These are phyloP conservation scores for Spiraea crenata DNA, from an alignment of 331 rosid genomes.

Conservation along the genomic window DNA sequence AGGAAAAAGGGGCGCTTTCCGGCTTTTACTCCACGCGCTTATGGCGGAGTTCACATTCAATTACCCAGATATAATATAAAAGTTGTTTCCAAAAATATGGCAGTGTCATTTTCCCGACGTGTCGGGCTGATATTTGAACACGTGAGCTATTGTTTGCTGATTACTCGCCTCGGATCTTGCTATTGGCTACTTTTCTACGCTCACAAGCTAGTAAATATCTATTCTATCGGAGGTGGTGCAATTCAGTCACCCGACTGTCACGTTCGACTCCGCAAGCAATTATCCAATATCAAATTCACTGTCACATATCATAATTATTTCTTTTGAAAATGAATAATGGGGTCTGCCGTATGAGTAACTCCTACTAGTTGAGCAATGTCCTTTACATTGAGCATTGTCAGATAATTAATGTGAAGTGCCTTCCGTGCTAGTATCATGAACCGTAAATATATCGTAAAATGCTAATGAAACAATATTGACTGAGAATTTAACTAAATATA, in stretches of 20 bases:
- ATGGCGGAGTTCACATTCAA: constrained; percentile 22
- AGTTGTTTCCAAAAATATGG: constrained; percentile 38
- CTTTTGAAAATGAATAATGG: no score
- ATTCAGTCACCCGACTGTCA: constrained; percentile 26
- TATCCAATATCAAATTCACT: no score
- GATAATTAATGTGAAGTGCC: no score
- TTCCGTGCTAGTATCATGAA: no score
- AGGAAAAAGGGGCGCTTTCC: constrained; percentile 16
- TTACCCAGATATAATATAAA: constrained; percentile 3
- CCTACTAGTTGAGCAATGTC: no score
- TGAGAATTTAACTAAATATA: no score
- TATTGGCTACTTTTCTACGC: constrained; percentile 43
- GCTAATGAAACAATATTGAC: no score
- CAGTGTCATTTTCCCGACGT: constrained; percentile 38
- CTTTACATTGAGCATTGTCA: no score
- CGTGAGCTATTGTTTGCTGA: constrained; percentile 27
- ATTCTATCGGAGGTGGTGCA: not conserved
- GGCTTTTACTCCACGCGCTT: constrained; percentile 44
- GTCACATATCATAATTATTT: no score
- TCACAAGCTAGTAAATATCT: constrained; percentile 50
- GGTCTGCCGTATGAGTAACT: no score
- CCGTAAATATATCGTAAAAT: no score
- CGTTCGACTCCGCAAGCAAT: not conserved
- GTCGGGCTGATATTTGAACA: constrained; percentile 25
- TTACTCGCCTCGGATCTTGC: constrained; percentile 53